A percentile compares a stretch with the other conserved stretches of the same genome.
phyloP scores from a whole-genome alignment of 2,329 filamentous ascomycete genomes.

The Venturiaceae sp. region DNA sequence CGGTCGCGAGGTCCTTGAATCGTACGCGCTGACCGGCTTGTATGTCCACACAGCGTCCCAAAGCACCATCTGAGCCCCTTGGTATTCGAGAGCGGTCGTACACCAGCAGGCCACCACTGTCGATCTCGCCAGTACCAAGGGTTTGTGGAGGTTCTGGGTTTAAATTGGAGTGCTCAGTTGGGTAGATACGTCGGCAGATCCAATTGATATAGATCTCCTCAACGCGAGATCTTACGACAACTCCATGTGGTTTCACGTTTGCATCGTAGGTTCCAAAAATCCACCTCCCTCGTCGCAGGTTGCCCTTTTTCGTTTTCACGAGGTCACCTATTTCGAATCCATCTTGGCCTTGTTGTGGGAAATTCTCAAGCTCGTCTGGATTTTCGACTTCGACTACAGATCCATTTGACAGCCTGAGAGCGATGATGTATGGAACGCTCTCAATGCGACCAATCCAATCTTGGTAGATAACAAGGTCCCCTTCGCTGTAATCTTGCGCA shows the following conservation, averaged over 20 bases:
- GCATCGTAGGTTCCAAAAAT: constrained; percentile 41
- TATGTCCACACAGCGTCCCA: constrained; percentile 21
- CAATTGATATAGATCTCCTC: neutral
- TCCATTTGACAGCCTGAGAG: constrained; percentile 41
- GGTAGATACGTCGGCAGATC: constrained; percentile 14
- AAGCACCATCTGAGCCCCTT: constrained; percentile 13
- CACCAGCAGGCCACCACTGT: constrained; percentile 29
- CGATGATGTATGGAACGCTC: constrained; percentile 38
- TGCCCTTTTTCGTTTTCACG: constrained; percentile 25
- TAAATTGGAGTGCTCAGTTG: constrained; percentile 7
- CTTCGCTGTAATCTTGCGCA: constrained; percentile 19
- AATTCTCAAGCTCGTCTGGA: constrained; percentile 29
- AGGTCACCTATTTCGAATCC: constrained; percentile 37
- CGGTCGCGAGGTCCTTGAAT: constrained; percentile 43
- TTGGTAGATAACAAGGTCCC: constrained; percentile 14
- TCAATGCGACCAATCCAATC: constrained; percentile 48
- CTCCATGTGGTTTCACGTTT: constrained; percentile 38
- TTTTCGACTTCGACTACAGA: constrained; percentile 44
- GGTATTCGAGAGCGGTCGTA: constrained; percentile 29
- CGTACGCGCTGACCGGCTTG: constrained; percentile 39
- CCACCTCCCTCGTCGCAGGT: constrained; percentile 43
- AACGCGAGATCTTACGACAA: constrained; percentile 39
- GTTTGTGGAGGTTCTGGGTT: constrained; percentile 15
- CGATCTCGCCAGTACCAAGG: constrained; percentile 23
- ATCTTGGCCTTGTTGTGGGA: constrained; percentile 24